phyloP scores from a whole-genome alignment of 164 flowering plant species.

The Tetrastigma voinierianum region DNA sequence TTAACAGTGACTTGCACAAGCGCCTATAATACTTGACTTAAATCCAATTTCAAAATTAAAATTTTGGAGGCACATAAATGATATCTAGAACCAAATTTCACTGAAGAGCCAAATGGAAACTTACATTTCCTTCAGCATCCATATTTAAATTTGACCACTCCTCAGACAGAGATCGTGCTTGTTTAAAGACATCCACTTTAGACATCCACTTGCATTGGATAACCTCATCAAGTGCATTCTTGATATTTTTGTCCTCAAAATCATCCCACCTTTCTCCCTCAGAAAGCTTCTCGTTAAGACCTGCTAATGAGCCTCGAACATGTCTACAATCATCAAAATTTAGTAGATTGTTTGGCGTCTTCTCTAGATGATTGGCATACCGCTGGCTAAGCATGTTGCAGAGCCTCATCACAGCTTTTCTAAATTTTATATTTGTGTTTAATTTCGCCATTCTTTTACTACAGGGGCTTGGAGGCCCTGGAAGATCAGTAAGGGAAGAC shows the following conservation, averaged over 20 bases:
- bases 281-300: constrained; percentile 9
- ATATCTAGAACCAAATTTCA: too few species aligned
- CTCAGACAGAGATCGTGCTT: constrained; percentile 23
- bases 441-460: constrained; percentile 64
- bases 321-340: constrained; percentile 17
- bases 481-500: constrained; percentile 68
- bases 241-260: constrained; percentile 54
- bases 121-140: constrained; percentile 21
- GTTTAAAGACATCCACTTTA: constrained; percentile 41
- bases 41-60: too few species aligned
- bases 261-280: constrained; percentile 66
- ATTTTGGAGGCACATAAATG: too few species aligned
- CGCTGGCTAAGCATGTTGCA: constrained; percentile 67
- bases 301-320: constrained; percentile 12
- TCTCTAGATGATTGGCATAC: constrained; percentile 54
- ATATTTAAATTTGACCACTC: constrained; percentile 28
- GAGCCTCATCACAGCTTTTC: constrained; percentile 67
- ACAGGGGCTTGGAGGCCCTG: constrained; percentile 72
- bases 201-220: constrained; percentile 44
- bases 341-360: constrained; percentile 23
- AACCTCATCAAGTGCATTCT: constrained; percentile 64
- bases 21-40: too few species aligned
- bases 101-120: neutral
- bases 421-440: constrained; percentile 38
- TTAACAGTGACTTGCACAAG: too few species aligned